phyloP scores from a whole-genome alignment of 2,329 filamentous ascomycete species.

The Aspergillus neotritici region DNA sequence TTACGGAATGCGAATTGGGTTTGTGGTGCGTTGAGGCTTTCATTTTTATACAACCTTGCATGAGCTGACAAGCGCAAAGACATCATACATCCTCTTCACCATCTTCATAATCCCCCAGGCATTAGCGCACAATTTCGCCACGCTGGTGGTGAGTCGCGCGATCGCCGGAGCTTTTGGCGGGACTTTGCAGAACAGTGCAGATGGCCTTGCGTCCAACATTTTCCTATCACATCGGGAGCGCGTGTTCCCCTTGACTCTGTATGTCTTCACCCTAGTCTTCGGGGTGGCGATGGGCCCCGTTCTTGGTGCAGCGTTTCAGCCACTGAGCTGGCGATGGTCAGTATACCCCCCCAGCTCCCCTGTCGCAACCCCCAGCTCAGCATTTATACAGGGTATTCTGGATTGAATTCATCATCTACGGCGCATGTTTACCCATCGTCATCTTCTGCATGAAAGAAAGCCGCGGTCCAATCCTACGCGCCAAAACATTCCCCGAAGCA shows the following conservation, averaged over 20 bases:
- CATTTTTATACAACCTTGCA: background rate
- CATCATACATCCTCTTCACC: slow-evolving; percentile 38
- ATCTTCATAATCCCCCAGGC: slow-evolving; percentile 42
- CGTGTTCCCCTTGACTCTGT: slow-evolving; percentile 29
- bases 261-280: slow-evolving; percentile 37
- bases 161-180: slow-evolving; percentile 34
- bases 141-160: slow-evolving; percentile 40
- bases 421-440: slow-evolving; percentile 34
- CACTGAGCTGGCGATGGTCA: slow-evolving; percentile 20
- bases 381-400: slow-evolving; percentile 6
- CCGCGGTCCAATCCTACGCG: slow-evolving; percentile 31
- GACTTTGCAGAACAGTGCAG: slow-evolving; percentile 7
- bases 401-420: slow-evolving; percentile 38
- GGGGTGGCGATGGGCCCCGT: slow-evolving; percentile 44
- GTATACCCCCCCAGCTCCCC: slow-evolving; percentile 27
- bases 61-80: background rate
- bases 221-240: slow-evolving; percentile 5
- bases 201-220: slow-evolving; percentile 7
- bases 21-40: slow-evolving; percentile 2
- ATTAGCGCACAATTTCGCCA: slow-evolving; percentile 43
- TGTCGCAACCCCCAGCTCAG: slow-evolving; percentile 5
- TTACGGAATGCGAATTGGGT: slow-evolving; percentile 14
- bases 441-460: slow-evolving; percentile 39
- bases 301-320: slow-evolving; percentile 35
- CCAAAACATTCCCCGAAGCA: slow-evolving; percentile 22